Evolutionary conservation across 1,284 basidiomycete species (phyloP).

Genomic region (Trichosporon sp.): DNA sequence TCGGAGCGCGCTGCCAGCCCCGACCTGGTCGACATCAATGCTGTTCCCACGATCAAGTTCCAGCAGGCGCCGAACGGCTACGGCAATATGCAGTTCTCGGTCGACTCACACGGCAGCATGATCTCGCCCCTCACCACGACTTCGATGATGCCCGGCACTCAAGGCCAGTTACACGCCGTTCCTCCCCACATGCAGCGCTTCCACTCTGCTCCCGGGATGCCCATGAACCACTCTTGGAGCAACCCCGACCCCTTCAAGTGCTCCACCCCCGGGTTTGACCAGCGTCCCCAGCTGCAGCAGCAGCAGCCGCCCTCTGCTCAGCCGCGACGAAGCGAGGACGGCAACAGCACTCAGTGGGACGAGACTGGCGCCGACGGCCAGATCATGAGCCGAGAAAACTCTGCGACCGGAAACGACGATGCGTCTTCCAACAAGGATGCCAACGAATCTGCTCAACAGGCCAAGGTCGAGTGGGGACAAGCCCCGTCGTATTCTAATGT

Average conservation of each 20-base stretch:
- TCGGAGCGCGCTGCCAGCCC: conserved; percentile 15
- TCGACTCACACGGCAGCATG: conserved; percentile 15
- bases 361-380: conserved; percentile 15
- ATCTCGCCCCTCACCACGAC: conserved; percentile 8
- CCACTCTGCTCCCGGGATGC: conserved; percentile 36
- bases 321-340: conserved; percentile 3
- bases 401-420: background rate
- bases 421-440: conserved; percentile 12
- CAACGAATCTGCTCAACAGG: background rate
- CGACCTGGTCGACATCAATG: conserved; percentile 29
- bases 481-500: background rate
- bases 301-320: conserved; percentile 14
- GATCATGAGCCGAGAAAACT: background rate
- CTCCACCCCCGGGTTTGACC: conserved; percentile 9
- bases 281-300: conserved; percentile 6
- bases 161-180: conserved; percentile 29
- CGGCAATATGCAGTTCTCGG: conserved; percentile 22
- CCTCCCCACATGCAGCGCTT: conserved; percentile 39
- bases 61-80: conserved; percentile 17
- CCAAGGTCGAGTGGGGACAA: conserved; percentile 17
- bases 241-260: conserved; percentile 16
- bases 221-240: conserved; percentile 26
- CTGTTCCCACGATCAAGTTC: conserved; percentile 28
- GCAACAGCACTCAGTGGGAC: conserved; percentile 26
- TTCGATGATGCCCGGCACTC: conserved; percentile 4